These are phyloP conservation scores for Phlebiopsis gigantea DNA, from an alignment of 768 basidiomycete genomes.

Conservation along the genomic window DNA sequence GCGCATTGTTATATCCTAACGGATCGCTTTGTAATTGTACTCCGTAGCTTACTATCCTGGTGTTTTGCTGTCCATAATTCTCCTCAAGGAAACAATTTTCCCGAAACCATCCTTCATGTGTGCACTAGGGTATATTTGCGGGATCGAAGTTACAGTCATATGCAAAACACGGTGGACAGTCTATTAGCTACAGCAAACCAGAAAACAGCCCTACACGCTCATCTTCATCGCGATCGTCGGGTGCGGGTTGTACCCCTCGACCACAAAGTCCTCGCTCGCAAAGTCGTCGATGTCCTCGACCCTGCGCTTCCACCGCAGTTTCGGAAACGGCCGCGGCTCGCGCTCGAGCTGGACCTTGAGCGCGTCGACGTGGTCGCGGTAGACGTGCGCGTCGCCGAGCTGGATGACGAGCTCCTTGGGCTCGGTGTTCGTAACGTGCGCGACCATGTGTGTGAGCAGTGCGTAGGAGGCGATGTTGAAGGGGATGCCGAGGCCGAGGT, in stretches of 20 bases:
- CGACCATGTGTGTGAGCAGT: constrained; percentile 95
- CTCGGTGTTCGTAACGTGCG: constrained; percentile 81
- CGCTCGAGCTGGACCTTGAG: constrained; percentile 76
- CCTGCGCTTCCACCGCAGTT: constrained; percentile 63
- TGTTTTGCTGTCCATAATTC: no score
- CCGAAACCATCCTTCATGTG: no score
- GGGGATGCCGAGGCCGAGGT: constrained; percentile 94
- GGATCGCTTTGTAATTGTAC: no score
- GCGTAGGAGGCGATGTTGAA: constrained; percentile 99
- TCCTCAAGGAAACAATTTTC: background rate
- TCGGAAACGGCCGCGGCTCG: constrained; percentile 80
- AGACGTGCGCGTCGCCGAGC: constrained; percentile 97
- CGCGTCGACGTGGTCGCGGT: constrained; percentile 87
- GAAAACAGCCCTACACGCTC: constrained; percentile 56
- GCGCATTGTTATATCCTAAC: no score
- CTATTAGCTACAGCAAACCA: background rate
- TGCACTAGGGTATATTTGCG: background rate
- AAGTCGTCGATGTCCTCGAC: constrained; percentile 78
- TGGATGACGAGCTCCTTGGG: constrained; percentile 91
- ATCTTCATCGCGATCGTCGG: constrained; percentile 92
- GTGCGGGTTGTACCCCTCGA: constrained; percentile 84
- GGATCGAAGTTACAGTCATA: background rate
- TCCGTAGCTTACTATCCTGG: no score
- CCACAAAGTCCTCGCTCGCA: constrained; percentile 69
- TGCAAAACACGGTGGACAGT: background rate